These are phyloP conservation scores for Diaporthe helianthi DNA, from an alignment of 2,329 filamentous ascomycete genomes.

Conservation along the genomic window DNA sequence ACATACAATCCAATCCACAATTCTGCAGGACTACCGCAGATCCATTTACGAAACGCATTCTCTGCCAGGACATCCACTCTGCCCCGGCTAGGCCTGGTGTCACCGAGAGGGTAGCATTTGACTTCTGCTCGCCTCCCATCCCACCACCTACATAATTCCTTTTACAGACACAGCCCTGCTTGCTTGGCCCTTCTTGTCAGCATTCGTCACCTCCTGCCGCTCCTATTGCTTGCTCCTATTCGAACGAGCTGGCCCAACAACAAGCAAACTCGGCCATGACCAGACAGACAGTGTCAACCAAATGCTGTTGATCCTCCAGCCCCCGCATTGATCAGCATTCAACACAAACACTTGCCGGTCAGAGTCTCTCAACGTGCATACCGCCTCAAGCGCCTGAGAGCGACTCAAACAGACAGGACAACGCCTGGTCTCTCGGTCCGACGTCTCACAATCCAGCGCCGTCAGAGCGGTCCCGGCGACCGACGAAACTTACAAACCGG, in stretches of 20 bases:
- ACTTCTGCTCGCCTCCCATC: slow-evolving; percentile 13
- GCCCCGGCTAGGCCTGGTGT: slow-evolving; percentile 25
- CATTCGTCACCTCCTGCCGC: background rate
- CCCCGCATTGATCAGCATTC: background rate
- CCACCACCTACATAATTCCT: slow-evolving; percentile 27
- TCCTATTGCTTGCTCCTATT: background rate
- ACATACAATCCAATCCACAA: slow-evolving; percentile 27
- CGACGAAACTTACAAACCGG: background rate
- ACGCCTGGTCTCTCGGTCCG: background rate
- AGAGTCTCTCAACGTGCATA: slow-evolving; percentile 2
- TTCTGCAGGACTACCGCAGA: slow-evolving; percentile 22
- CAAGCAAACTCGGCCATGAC: slow-evolving; percentile 4
- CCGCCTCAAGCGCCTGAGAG: background rate
- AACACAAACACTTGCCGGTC: background rate
- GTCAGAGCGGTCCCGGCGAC: background rate
- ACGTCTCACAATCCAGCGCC: slow-evolving; percentile 22
- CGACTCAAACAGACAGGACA: background rate
- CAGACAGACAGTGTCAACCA: slow-evolving; percentile 21
- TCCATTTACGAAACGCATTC: slow-evolving; percentile 29
- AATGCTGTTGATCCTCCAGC: slow-evolving; percentile 21
- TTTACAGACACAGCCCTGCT: slow-evolving; percentile 27
- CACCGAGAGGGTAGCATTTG: slow-evolving; percentile 28
- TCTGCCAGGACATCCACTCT: slow-evolving; percentile 16
- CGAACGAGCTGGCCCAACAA: slow-evolving; percentile 3
- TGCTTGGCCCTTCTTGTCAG: slow-evolving; percentile 16